Percentiles rank a stretch among this genome's conserved stretches.
These are phyloP conservation scores for Auricularia sp. DNA, from an alignment of 768 basidiomycete species.

Conservation along the genomic window DNA sequence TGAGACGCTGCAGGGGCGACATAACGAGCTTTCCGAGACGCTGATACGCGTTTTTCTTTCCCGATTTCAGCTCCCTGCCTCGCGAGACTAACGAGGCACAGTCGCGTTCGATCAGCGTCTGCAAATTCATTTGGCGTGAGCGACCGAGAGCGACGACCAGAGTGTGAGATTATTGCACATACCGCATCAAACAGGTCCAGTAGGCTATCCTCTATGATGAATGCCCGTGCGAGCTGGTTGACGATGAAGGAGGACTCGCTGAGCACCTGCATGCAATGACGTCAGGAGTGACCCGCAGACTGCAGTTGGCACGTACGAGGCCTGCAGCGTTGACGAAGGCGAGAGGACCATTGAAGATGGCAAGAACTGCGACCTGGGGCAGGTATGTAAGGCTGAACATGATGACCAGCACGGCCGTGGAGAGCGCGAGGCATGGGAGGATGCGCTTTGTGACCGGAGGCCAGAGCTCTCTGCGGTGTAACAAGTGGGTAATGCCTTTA, in stretches of 20 bases:
- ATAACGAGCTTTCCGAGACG: slow-evolving; percentile 40
- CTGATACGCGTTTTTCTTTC: slow-evolving; percentile 21
- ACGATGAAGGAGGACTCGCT: slow-evolving; percentile 34
- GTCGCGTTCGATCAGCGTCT: slow-evolving; percentile 31
- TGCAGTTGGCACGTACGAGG: slow-evolving; percentile 14
- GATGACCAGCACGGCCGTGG: slow-evolving; percentile 17
- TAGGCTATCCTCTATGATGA: slow-evolving; percentile 34
- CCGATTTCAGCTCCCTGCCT: slow-evolving; percentile 27
- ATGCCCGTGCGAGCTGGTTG: slow-evolving; percentile 34
- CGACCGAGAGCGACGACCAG: neutral
- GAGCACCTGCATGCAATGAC: slow-evolving; percentile 22
- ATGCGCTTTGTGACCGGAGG: slow-evolving; percentile 10
- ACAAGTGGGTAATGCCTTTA: slow-evolving; percentile 12
- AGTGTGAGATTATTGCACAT: slow-evolving; percentile 5
- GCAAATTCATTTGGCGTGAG: neutral
- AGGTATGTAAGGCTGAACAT: slow-evolving; percentile 53
- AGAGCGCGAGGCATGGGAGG: slow-evolving; percentile 8
- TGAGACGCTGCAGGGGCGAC: slow-evolving; percentile 37
- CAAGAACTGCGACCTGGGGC: slow-evolving; percentile 56
- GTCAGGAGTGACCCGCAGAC: neutral
- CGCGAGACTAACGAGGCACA: slow-evolving; percentile 29
- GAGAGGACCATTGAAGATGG: slow-evolving; percentile 53
- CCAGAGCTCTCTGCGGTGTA: slow-evolving; percentile 13
- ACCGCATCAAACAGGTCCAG: slow-evolving; percentile 40
- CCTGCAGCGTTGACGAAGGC: slow-evolving; percentile 46